A percentile compares a stretch with the other conserved stretches of the same genome.
These are phyloP conservation scores for Barnettozyma sucrosica DNA, from an alignment of 805 yeast genomes.

Conservation along the genomic window DNA sequence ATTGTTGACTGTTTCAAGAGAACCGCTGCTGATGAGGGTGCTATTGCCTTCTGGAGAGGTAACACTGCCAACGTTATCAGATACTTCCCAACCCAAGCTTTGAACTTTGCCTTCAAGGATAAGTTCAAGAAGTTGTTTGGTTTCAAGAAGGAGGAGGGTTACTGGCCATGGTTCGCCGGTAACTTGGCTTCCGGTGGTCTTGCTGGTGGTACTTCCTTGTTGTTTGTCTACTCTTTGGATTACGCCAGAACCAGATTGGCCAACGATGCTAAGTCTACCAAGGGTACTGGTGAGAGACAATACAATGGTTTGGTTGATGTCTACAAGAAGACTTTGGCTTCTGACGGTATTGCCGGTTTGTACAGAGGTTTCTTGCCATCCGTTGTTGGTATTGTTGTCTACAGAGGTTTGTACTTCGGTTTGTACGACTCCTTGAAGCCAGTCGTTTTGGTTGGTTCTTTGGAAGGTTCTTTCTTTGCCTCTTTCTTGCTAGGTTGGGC, in stretches of 20 bases:
- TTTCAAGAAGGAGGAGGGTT: slow-evolving; percentile 92
- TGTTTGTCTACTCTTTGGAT: slow-evolving; percentile 94
- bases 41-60: slow-evolving; percentile 96
- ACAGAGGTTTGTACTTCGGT: slow-evolving; percentile 99
- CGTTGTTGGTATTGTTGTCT: slow-evolving; percentile 93
- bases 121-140: slow-evolving; percentile 93
- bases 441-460: slow-evolving; percentile 85
- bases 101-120: slow-evolving; percentile 98
- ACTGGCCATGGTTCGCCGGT: slow-evolving; percentile 94
- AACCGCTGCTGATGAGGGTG: slow-evolving; percentile 92
- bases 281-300: slow-evolving; percentile 86
- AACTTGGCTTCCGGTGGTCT: slow-evolving; percentile 98
- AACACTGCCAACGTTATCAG: slow-evolving; percentile 98
- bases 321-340: slow-evolving; percentile 89
- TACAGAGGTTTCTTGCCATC: slow-evolving; percentile 99
- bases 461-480: slow-evolving; percentile 92
- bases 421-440: slow-evolving; percentile 95
- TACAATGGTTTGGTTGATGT: slow-evolving; percentile 97
- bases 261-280: slow-evolving; percentile 90
- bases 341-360: slow-evolving; percentile 97
- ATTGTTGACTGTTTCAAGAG: slow-evolving; percentile 89
- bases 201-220: slow-evolving; percentile 94
- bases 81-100: slow-evolving; percentile 99
- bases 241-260: slow-evolving; percentile 99
- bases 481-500: slow-evolving; percentile 96